Conservation (phyloP, 2,329 filamentous ascomycete genomes). For the Harringtonia lauricola region DNA sequence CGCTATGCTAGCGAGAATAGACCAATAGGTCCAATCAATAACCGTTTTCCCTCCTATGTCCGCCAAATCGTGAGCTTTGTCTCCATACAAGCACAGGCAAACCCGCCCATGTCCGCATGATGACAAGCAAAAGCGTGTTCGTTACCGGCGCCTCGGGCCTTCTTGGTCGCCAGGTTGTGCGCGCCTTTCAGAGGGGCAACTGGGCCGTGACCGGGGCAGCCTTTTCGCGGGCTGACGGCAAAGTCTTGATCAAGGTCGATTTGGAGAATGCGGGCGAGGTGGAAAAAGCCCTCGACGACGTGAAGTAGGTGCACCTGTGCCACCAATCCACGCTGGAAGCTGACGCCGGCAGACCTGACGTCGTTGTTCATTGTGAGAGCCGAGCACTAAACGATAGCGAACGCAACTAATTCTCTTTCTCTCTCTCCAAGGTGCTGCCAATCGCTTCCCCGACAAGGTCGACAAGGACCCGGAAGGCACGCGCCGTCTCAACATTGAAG, state of each 20-base stretch:
- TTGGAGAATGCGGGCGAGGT: slow-evolving; percentile 36
- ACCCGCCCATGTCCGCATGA: too few relatives aligned
- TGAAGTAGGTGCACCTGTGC: slow-evolving; percentile 31
- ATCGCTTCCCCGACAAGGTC: slow-evolving; percentile 79
- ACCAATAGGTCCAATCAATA: too few relatives aligned
- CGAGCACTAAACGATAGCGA: too few relatives aligned
- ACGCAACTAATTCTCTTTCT: background rate
- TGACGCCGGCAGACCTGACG: slow-evolving; percentile 46
- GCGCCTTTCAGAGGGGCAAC: slow-evolving; percentile 52
- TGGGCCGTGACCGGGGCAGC: slow-evolving; percentile 68
- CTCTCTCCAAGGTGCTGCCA: slow-evolving; percentile 52
- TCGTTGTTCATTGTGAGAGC: slow-evolving; percentile 82
- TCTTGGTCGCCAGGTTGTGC: slow-evolving; percentile 67
- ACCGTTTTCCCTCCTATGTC: too few relatives aligned
- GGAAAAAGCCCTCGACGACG: slow-evolving; percentile 35
- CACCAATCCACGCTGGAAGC: background rate
- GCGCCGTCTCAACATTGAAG: slow-evolving; percentile 60
- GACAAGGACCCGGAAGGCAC: slow-evolving; percentile 69
- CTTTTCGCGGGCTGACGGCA: slow-evolving; percentile 60
- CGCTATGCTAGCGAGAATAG: too few relatives aligned
- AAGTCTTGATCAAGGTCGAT: slow-evolving; percentile 52
- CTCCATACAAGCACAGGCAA: too few relatives aligned
- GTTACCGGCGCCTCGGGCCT: slow-evolving; percentile 80
- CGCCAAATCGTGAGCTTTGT: too few relatives aligned
- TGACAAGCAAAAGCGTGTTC: slow-evolving; percentile 45